phyloP scores from a whole-genome alignment of 208 protist genomes.

The Crithidia mellificae region DNA sequence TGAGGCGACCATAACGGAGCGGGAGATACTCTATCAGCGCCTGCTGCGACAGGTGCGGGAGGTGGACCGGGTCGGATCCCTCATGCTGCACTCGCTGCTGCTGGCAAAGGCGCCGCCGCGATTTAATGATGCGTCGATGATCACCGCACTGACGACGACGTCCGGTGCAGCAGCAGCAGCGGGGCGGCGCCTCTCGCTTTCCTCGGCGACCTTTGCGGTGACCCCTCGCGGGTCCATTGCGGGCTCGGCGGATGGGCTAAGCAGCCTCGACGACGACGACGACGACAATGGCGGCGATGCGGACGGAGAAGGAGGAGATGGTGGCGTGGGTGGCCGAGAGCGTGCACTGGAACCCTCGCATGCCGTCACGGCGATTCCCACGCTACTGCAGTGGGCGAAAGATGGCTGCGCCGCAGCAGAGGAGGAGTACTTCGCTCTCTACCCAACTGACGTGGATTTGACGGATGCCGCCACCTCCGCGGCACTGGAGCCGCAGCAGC shows the following conservation, averaged over 20 bases:
- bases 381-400: conserved; percentile 30
- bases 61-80: conserved; percentile 65
- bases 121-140: conserved; percentile 8
- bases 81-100: conserved; percentile 65
- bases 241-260: neutral
- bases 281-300: neutral
- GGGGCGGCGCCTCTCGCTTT: neutral
- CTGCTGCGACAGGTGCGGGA: conserved; percentile 58
- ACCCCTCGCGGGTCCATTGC: neutral
- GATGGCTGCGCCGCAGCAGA: conserved; percentile 15
- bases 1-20: conserved; percentile 37
- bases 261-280: neutral
- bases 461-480: no score
- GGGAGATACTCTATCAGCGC: conserved; percentile 51
- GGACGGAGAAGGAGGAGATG: neutral
- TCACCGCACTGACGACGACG: conserved; percentile 17
- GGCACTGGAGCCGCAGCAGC: no score
- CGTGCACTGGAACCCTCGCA: conserved; percentile 33
- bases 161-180: neutral
- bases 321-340: no score
- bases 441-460: conserved; percentile 24
- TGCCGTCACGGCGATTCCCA: conserved; percentile 33
- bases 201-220: neutral
- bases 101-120: conserved; percentile 35
- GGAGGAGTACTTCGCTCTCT: conserved; percentile 18